Evolutionary conservation across 305 asterid species (phyloP).

Genomic region (Fraxinus floribunda): DNA sequence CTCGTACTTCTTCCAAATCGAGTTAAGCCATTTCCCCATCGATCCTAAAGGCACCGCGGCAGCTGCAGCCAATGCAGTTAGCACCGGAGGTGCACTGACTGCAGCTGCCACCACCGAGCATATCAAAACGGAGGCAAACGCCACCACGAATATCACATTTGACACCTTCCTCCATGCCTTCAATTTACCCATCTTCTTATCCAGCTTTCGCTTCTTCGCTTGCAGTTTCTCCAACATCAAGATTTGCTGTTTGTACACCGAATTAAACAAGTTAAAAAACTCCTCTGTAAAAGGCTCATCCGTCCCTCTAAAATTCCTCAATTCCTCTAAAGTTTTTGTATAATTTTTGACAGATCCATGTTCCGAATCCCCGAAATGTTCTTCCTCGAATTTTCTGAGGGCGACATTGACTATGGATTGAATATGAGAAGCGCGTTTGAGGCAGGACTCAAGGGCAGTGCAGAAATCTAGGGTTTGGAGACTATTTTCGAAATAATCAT

Average conservation of each 20-base stretch:
- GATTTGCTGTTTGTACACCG: slow-evolving; percentile 47
- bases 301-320: slow-evolving; percentile 44
- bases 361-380: slow-evolving; percentile 24
- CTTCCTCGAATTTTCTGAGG: slow-evolving; percentile 53
- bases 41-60: slow-evolving; percentile 82
- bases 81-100: slow-evolving; percentile 73
- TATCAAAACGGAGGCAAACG: slow-evolving; percentile 67
- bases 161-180: slow-evolving; percentile 68
- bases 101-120: slow-evolving; percentile 94
- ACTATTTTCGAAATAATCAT: slow-evolving; percentile 77
- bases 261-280: slow-evolving; percentile 48
- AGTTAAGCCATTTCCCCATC: slow-evolving; percentile 79
- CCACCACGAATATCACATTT: slow-evolving; percentile 59
- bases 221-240: slow-evolving; percentile 55
- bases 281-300: slow-evolving; percentile 69
- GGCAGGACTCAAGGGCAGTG: slow-evolving; percentile 58
- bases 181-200: slow-evolving; percentile 42
- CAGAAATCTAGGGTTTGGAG: slow-evolving; percentile 71
- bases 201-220: slow-evolving; percentile 54
- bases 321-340: slow-evolving; percentile 52
- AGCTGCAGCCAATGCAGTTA: slow-evolving; percentile 78
- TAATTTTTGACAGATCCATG: slow-evolving; percentile 30
- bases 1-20: slow-evolving; percentile 66
- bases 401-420: slow-evolving; percentile 52
- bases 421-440: slow-evolving; percentile 34